These are phyloP conservation scores for Acorus gramineus DNA, from an alignment of 106 monocot species.

Conservation along the genomic window DNA sequence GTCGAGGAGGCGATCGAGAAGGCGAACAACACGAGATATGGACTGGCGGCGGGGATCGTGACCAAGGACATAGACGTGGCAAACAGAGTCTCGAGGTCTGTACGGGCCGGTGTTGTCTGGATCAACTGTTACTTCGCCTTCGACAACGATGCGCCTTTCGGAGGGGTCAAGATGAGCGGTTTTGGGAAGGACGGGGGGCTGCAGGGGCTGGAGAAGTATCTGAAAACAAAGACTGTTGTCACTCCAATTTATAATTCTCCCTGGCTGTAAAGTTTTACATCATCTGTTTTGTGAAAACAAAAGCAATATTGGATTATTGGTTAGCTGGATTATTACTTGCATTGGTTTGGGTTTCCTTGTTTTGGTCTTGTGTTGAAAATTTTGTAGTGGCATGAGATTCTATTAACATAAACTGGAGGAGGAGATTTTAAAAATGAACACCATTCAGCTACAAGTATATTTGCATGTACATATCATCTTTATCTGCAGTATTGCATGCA, in stretches of 20 bases:
- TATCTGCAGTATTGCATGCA: too few species aligned
- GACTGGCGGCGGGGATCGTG: slow-evolving; percentile 23
- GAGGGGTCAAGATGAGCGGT: slow-evolving; percentile 31
- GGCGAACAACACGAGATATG: slow-evolving; percentile 23
- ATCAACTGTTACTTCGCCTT: slow-evolving; percentile 24
- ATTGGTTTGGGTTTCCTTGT: too few species aligned
- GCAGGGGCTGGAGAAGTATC: slow-evolving; percentile 18
- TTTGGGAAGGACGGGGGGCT: slow-evolving; percentile 22
- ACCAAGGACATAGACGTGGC: slow-evolving; percentile 21
- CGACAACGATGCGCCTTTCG: slow-evolving; percentile 19
- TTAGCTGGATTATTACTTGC: too few species aligned
- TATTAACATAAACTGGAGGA: too few species aligned
- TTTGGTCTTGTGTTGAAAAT: too few species aligned
- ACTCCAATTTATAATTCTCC: slow-evolving; percentile 26
- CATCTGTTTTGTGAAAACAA: too few species aligned
- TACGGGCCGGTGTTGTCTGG: slow-evolving; percentile 19
- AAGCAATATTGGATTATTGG: too few species aligned
- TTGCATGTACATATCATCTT: too few species aligned
- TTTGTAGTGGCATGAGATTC: too few species aligned
- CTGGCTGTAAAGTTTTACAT: slow-evolving; percentile 1
- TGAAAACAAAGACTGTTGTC: slow-evolving; percentile 24
- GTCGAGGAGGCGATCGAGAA: slow-evolving; percentile 30
- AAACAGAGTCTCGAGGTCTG: slow-evolving; percentile 24
- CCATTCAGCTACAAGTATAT: too few species aligned
- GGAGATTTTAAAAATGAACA: too few species aligned